phyloP scores from a whole-genome alignment of 139 green algal species.

The Chlamydomonas asymmetrica region DNA sequence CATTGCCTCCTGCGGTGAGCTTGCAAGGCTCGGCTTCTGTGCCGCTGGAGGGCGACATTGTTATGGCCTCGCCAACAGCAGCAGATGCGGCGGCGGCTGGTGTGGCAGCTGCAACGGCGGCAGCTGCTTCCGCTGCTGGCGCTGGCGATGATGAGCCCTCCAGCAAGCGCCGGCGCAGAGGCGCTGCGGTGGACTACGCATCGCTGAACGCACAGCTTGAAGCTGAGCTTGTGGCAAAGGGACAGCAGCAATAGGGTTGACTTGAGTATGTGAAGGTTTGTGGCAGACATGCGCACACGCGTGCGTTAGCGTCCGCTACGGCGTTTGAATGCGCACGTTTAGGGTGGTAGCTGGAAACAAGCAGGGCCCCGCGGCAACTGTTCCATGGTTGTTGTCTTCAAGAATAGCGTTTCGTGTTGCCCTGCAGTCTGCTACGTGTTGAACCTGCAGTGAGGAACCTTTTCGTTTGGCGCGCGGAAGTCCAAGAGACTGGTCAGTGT shows the following conservation, averaged over 20 bases:
- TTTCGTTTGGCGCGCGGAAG: no score
- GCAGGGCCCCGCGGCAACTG: no score
- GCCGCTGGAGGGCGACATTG: constrained; percentile 10
- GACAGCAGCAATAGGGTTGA: neutral
- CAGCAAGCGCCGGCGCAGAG: constrained; percentile 55
- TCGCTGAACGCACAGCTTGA: constrained; percentile 74
- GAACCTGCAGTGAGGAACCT: no score
- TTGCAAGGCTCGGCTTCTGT: neutral
- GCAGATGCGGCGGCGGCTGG: constrained; percentile 1
- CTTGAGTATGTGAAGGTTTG: no score
- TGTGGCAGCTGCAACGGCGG: neutral
- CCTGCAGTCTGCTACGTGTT: no score
- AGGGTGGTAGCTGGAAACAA: no score
- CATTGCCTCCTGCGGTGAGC: neutral
- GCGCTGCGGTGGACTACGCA: constrained; percentile 69
- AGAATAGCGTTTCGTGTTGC: no score
- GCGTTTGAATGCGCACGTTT: no score
- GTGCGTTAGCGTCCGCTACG: no score
- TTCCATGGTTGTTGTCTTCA: no score
- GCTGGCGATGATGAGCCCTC: constrained; percentile 6
- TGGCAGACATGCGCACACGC: no score
- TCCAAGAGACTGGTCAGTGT: no score
- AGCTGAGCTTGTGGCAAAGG: constrained; percentile 44
- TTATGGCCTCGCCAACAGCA: neutral
- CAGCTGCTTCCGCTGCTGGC: constrained; percentile 1